phyloP scores from a whole-genome alignment of 2,329 filamentous ascomycete species.

The Colletotrichum camelliae region DNA sequence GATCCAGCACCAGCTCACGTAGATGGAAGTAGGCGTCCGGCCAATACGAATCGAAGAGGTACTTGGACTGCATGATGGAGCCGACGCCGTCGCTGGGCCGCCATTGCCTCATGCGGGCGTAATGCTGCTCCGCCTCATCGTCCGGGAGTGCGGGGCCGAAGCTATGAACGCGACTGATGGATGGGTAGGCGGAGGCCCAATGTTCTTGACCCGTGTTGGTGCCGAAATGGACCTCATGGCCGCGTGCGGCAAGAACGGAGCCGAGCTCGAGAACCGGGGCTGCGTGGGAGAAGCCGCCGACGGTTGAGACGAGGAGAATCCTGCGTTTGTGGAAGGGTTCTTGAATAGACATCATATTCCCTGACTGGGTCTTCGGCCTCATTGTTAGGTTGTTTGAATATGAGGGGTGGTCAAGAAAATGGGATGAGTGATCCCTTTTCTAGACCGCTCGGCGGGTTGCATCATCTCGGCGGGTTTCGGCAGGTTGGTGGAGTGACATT shows the following conservation, averaged over 20 bases:
- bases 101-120: background rate
- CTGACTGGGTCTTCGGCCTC: no score
- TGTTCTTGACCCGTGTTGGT: conserved; percentile 40
- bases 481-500: background rate
- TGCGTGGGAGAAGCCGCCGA: conserved; percentile 42
- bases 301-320: conserved; percentile 39
- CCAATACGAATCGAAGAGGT: conserved; percentile 43
- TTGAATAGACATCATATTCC: background rate
- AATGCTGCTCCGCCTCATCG: conserved; percentile 2
- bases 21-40: conserved; percentile 28
- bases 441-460: background rate
- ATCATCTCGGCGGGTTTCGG: background rate
- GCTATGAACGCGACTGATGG: conserved; percentile 34
- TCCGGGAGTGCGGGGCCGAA: conserved; percentile 29
- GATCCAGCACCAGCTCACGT: conserved; percentile 26
- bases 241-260: conserved; percentile 33
- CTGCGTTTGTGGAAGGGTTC: background rate
- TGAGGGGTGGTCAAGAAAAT: background rate
- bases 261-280: conserved; percentile 42
- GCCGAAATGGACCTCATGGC: conserved; percentile 37
- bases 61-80: conserved; percentile 38
- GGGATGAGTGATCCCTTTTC: background rate
- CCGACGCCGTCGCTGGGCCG: background rate
- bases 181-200: conserved; percentile 35
- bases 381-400: background rate